Percentiles rank a stretch among this genome's conserved stretches.
Conservation (phyloP, 371 early-diverging fungal genomes). For the Nosema bombycis region DNA sequence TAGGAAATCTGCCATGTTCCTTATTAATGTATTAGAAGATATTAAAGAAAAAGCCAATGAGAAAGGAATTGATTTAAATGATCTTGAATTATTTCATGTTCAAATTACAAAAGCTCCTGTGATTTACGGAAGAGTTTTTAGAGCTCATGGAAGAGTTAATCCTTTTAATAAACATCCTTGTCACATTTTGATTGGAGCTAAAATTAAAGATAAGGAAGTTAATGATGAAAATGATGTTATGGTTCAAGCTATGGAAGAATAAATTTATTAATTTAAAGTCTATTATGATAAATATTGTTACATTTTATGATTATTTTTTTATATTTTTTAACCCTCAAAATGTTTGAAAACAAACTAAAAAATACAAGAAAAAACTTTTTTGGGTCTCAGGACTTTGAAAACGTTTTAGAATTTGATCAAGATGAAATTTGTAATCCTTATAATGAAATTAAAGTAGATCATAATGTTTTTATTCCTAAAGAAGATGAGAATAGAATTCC, state of each 20-base stretch:
- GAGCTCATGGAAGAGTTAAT: conserved; percentile 95
- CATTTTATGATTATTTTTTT: no score
- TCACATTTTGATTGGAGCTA: conserved; percentile 77
- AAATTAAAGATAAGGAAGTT: conserved; percentile 33
- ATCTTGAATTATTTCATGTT: conserved; percentile 79
- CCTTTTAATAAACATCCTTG: conserved; percentile 88
- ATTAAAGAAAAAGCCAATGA: conserved; percentile 85
- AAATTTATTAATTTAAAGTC: no score
- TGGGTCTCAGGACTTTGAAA: no score
- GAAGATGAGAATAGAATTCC: not conserved
- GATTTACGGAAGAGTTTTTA: conserved; percentile 89
- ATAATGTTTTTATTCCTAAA: not conserved
- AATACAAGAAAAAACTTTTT: not conserved
- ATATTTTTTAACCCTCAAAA: not conserved
- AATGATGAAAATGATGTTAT: conserved; percentile 39
- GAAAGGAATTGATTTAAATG: conserved; percentile 73
- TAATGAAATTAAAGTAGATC: not conserved
- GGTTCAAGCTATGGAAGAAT: conserved; percentile 8
- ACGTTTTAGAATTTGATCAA: not conserved
- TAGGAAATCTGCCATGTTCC: conserved; percentile 83
- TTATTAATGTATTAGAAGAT: conserved; percentile 85
- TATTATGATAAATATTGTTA: no score
- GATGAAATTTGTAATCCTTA: not conserved
- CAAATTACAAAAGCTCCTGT: conserved; percentile 95
- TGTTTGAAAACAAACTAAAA: not conserved